Evolutionary conservation across 805 yeast genomes (phyloP).

Genomic region (Suhomyces faveliae): DNA sequence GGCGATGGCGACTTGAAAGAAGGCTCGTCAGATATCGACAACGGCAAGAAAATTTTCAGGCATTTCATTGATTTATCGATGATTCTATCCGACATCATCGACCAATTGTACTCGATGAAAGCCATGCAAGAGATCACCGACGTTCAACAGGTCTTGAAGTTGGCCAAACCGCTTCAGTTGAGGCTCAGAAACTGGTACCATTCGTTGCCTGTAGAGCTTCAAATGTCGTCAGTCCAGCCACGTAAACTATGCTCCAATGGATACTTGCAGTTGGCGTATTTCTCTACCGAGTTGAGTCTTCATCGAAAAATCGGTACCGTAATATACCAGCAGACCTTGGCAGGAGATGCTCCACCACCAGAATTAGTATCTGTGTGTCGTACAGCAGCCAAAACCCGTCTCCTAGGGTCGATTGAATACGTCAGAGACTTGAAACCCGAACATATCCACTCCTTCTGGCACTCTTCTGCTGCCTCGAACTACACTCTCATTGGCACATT

Average conservation of each 20-base stretch:
- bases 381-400: constrained; percentile 78
- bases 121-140: constrained; percentile 57
- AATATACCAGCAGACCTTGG: constrained; percentile 36
- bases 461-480: constrained; percentile 73
- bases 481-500: constrained; percentile 83
- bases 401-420: constrained; percentile 79
- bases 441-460: constrained; percentile 89
- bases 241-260: constrained; percentile 72
- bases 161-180: constrained; percentile 81
- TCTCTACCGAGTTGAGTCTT: constrained; percentile 83
- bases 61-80: constrained; percentile 64
- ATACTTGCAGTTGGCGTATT: constrained; percentile 77
- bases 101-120: constrained; percentile 67
- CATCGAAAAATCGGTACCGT: constrained; percentile 74
- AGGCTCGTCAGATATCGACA: constrained; percentile 66
- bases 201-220: constrained; percentile 61
- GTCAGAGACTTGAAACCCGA: constrained; percentile 73
- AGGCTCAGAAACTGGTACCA: constrained; percentile 75
- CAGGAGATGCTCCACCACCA: constrained; percentile 33
- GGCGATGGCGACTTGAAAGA: constrained; percentile 50
- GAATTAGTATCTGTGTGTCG: constrained; percentile 61
- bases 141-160: constrained; percentile 64
- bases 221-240: constrained; percentile 59
- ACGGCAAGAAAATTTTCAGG: constrained; percentile 68
- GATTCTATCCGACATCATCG: constrained; percentile 70